Evolutionary conservation across 345 rosid species (phyloP), one percentile per base, ranked within the genome.

Genomic region (Eutrema heterophyllum): DNA sequence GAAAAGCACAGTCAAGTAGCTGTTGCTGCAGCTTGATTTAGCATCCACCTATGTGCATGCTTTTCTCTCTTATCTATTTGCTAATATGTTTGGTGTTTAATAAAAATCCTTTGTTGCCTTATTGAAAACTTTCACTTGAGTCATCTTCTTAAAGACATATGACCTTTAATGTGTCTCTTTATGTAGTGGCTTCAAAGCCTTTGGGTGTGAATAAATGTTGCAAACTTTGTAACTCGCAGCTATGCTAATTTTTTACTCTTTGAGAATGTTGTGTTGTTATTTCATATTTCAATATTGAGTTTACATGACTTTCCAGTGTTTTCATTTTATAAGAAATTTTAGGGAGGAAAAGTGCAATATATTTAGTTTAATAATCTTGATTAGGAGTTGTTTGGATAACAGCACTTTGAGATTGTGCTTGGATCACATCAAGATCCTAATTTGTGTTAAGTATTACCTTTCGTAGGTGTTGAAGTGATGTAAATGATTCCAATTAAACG

Each of bases 1-100:
- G 64, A 44, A 0, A 86, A 82, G 90, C 93, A 87, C 73, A 0
- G 64, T 29, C 73, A 68, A 5, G n/a, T n/a, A n/a, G 24, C 81
- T 1, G 79, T 84, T 11, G 85, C 87, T 54, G 77, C 78, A 1
- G 81, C 78, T 67, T 78, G 75, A 76, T 44, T 33, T 6, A 3
- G 18, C 30, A 7, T 43, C 33, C 1, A 16, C 27, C 64, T 1
- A 3, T 38, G 41, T 38, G 30, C 29, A 33, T 33, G n/a, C 15
- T 41, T 38, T 30, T 11, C 52, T 40, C 53, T 74, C 18, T 38
- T 54, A 3, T 4, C 41, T 66, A 27, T 7, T n/a, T 38, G 41
- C 56, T 67, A 6, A 8, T 40, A 36, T 54, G 75, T 75, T 61
- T 68, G 61, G 45, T 74, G 50, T 63, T 27, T 50, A 36, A 60